Percentiles rank a stretch among this genome's conserved stretches.
These are phyloP conservation scores for Kentomonas sorsogonicus DNA, from an alignment of 208 protist species.

Conservation along the genomic window DNA sequence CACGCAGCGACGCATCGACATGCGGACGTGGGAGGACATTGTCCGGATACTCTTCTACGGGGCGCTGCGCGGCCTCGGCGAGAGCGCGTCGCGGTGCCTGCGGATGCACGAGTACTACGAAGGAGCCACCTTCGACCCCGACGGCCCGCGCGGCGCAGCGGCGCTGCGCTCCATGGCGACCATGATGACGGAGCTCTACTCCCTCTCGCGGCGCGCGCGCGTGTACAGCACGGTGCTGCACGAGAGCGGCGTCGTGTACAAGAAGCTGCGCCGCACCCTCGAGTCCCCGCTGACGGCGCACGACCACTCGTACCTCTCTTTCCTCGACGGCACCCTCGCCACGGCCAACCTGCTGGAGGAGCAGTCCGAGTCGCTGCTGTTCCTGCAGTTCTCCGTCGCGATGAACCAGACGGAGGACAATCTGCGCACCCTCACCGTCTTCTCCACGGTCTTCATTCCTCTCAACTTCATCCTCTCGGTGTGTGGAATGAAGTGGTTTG, in stretches of 20 bases:
- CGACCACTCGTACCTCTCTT: constrained; percentile 29
- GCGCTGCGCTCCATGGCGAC: constrained; percentile 15
- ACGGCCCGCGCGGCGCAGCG: neutral
- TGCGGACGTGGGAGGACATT: constrained; percentile 33
- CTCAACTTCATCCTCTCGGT: constrained; percentile 48
- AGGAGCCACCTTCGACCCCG: constrained; percentile 25
- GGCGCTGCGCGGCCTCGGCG: constrained; percentile 26
- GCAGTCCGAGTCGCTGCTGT: constrained; percentile 46
- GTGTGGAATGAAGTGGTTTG: constrained; percentile 42
- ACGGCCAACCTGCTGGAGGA: constrained; percentile 41
- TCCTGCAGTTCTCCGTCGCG: constrained; percentile 50
- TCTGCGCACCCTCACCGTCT: constrained; percentile 54
- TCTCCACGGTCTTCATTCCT: constrained; percentile 58
- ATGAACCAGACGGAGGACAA: constrained; percentile 50
- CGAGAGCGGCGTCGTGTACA: constrained; percentile 33
- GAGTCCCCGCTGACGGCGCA: constrained; percentile 14
- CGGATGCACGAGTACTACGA: constrained; percentile 50
- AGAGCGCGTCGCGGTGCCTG: constrained; percentile 24
- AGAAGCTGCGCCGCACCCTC: constrained; percentile 27
- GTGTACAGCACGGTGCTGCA: constrained; percentile 39
- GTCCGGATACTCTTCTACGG: constrained; percentile 36
- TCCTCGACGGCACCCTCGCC: constrained; percentile 29
- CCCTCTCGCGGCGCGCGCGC: constrained; percentile 33
- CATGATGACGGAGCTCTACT: constrained; percentile 39
- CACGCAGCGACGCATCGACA: constrained; percentile 1